Conservation (phyloP, 208 protist species). For the Leishmania tarentolae region DNA sequence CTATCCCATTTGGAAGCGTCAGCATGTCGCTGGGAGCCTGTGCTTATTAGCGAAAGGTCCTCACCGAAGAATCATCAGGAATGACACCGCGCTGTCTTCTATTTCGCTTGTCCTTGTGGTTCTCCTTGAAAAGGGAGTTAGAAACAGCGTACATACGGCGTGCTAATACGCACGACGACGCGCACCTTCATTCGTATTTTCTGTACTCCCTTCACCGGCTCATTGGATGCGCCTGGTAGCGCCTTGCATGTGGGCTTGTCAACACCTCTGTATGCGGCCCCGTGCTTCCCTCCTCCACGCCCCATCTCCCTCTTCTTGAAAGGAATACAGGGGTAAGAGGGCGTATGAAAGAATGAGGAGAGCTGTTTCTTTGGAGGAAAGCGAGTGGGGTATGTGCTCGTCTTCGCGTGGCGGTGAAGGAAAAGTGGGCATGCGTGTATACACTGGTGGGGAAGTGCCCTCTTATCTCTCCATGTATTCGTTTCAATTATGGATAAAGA, state of each 20-base stretch:
- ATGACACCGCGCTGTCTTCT: not conserved
- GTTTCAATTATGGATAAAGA: not conserved
- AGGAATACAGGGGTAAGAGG: not conserved
- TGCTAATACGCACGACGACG: not conserved
- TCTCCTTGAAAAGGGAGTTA: not conserved
- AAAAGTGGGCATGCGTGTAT: not conserved
- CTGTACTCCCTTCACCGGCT: not conserved
- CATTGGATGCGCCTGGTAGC: not conserved
- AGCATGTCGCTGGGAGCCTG: not conserved
- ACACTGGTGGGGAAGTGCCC: constrained; percentile 1
- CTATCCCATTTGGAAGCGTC: not conserved
- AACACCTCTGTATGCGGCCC: not conserved
- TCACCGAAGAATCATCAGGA: not conserved
- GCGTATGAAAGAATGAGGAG: not conserved
- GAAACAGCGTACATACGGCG: not conserved
- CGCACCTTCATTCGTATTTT: not conserved
- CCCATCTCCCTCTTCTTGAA: not conserved
- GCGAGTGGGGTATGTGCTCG: not conserved
- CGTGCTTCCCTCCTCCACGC: not conserved
- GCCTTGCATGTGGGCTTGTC: not conserved
- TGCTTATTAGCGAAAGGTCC: not conserved
- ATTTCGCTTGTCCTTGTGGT: not conserved
- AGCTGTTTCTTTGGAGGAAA: not conserved
- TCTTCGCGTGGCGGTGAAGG: not conserved
- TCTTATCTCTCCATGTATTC: not conserved